Evolutionary conservation across 768 basidiomycete species (phyloP).

Genomic region (Naganishia kalamii): DNA sequence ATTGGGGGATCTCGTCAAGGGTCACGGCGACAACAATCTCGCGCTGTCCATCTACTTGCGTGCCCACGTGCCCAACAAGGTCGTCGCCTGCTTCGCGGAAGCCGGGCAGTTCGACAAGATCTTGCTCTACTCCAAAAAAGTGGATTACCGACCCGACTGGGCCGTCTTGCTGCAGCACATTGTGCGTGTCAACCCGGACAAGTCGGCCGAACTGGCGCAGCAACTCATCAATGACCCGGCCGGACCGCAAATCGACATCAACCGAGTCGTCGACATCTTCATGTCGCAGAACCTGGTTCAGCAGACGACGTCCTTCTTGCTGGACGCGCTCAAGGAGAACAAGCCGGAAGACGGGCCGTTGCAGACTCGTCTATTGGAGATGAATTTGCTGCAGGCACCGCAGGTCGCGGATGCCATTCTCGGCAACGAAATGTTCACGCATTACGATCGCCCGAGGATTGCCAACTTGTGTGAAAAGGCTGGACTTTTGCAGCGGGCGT

Average conservation of each 20-base stretch:
- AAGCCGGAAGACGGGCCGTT: constrained; percentile 91
- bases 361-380: constrained; percentile 92
- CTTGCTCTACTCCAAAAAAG: constrained; percentile 93
- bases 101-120: constrained; percentile 99
- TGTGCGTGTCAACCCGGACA: constrained; percentile 92
- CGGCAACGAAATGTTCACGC: constrained; percentile 95
- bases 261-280: constrained; percentile 95
- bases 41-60: constrained; percentile 95
- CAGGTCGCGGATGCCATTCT: constrained; percentile 99
- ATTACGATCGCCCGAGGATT: constrained; percentile 92
- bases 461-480: constrained; percentile 99
- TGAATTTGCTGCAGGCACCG: constrained; percentile 95
- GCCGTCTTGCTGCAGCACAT: constrained; percentile 86
- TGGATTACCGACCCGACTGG: constrained; percentile 87
- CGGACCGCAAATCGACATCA: constrained; percentile 87
- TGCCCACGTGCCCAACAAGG: constrained; percentile 96
- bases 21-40: constrained; percentile 83
- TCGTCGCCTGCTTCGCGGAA: constrained; percentile 97
- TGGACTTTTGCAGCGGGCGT: constrained; percentile 88
- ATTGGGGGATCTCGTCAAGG: constrained; percentile 89
- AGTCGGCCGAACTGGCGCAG: constrained; percentile 95
- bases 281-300: constrained; percentile 99
- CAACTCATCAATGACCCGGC: constrained; percentile 87
- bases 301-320: constrained; percentile 92
- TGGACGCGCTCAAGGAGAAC: constrained; percentile 97